These are phyloP conservation scores for Saccharomyces mikatae DNA, from an alignment of 805 yeast species.

Conservation along the genomic window DNA sequence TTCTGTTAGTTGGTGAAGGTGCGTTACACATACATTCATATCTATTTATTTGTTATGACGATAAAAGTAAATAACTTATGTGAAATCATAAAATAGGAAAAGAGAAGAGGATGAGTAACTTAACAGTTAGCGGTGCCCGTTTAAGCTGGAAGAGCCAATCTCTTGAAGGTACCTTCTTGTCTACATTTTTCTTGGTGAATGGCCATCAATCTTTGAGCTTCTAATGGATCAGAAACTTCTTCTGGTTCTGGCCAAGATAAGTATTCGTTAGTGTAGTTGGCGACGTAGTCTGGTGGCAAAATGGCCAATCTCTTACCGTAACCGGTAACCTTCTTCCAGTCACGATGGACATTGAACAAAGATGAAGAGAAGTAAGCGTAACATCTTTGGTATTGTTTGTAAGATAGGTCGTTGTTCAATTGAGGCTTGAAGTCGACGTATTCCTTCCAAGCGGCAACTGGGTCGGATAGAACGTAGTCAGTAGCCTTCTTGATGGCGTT, in stretches of 20 bases:
- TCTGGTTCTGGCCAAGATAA: slow-evolving; percentile 43
- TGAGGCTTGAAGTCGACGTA: slow-evolving; percentile 42
- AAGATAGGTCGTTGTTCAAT: slow-evolving; percentile 35
- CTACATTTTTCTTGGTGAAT: slow-evolving; percentile 40
- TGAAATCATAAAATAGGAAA: neutral
- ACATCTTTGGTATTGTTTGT: slow-evolving; percentile 44
- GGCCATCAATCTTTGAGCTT: slow-evolving; percentile 42
- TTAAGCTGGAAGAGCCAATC: slow-evolving; percentile 31
- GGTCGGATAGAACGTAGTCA: slow-evolving; percentile 38
- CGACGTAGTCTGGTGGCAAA: slow-evolving; percentile 40
- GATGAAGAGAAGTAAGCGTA: slow-evolving; percentile 46
- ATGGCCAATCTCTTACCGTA: slow-evolving; percentile 48
- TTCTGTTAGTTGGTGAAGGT: too few species aligned
- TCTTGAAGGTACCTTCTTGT: slow-evolving; percentile 41
- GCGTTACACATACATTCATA: too few species aligned
- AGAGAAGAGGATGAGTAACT: neutral
- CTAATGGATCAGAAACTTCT: slow-evolving; percentile 40
- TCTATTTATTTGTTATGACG: too few species aligned
- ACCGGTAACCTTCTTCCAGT: slow-evolving; percentile 48
- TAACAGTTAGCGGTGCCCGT: neutral
- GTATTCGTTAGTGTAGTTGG: slow-evolving; percentile 46
- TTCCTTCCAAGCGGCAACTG: slow-evolving; percentile 40
- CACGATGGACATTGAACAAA: slow-evolving; percentile 46
- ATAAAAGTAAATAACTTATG: neutral
- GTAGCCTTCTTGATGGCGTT: slow-evolving; percentile 45